Conservation (phyloP, 1,139 yeast species). For the Meyerozyma sp. region DNA sequence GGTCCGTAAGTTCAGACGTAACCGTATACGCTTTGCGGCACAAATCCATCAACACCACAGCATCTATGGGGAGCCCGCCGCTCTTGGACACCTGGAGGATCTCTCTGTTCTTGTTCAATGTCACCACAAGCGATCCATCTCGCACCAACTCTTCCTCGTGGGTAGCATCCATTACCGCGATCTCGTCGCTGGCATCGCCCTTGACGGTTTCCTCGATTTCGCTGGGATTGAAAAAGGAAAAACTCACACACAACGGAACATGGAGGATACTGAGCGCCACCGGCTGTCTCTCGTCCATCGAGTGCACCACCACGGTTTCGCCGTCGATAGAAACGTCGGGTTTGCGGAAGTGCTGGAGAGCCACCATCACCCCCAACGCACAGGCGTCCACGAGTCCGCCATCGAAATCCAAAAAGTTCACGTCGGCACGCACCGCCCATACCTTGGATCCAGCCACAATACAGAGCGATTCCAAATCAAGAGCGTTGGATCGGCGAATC, state of each 20-base stretch:
- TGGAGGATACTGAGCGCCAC: constrained; percentile 82
- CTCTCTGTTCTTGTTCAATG: constrained; percentile 85
- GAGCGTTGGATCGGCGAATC: constrained; percentile 80
- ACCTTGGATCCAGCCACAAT: constrained; percentile 87
- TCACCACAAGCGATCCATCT: constrained; percentile 77
- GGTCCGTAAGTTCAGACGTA: constrained; percentile 60
- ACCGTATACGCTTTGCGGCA: constrained; percentile 59
- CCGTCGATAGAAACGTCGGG: constrained; percentile 75
- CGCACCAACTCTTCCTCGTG: constrained; percentile 71
- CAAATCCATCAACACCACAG: constrained; percentile 62
- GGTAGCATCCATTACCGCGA: constrained; percentile 72
- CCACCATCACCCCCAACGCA: constrained; percentile 86
- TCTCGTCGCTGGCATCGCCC: constrained; percentile 47
- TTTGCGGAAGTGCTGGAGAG: constrained; percentile 72
- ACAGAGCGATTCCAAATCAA: constrained; percentile 86
- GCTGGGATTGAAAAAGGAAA: constrained; percentile 71
- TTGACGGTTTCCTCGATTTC: constrained; percentile 63
- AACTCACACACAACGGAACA: constrained; percentile 87
- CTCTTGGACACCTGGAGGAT: constrained; percentile 84
- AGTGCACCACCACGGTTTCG: constrained; percentile 58
- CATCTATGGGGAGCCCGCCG: constrained; percentile 87
- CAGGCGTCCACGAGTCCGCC: constrained; percentile 91
- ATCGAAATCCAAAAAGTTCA: constrained; percentile 82
- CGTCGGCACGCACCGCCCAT: constrained; percentile 87
- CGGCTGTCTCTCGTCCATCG: constrained; percentile 76